A percentile compares a stretch with the other conserved stretches of the same genome.
These are phyloP conservation scores for Adansonia madagascariensis DNA, from an alignment of 441 rosid species.

Conservation along the genomic window DNA sequence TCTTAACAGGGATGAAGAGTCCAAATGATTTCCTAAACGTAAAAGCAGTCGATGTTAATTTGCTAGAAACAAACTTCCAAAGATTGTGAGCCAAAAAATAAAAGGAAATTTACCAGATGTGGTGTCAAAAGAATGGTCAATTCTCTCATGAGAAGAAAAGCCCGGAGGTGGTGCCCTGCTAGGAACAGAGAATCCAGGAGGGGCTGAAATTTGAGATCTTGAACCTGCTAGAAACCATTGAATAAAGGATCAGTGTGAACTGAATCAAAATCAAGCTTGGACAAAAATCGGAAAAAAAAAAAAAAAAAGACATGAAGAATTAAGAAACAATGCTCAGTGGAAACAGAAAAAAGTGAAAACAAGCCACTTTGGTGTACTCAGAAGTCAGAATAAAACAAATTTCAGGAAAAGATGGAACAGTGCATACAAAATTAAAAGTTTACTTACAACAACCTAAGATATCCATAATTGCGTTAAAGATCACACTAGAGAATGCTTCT, in stretches of 20 bases:
- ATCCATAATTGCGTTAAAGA: neutral
- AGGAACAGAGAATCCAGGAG: constrained; percentile 89
- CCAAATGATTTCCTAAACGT: constrained; percentile 53
- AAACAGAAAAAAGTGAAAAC: neutral
- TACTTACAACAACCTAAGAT: neutral
- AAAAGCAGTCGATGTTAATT: constrained; percentile 11
- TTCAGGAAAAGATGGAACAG: neutral
- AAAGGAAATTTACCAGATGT: constrained; percentile 47
- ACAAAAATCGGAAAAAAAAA: neutral
- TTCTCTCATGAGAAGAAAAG: constrained; percentile 75
- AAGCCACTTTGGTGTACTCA: neutral
- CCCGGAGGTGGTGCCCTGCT: constrained; percentile 95
- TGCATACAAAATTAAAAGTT: neutral
- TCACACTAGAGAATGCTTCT: neutral
- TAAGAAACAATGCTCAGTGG: neutral
- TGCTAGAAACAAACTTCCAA: neutral
- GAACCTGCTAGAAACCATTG: constrained; percentile 46
- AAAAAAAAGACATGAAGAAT: too few species aligned
- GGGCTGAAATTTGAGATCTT: constrained; percentile 78
- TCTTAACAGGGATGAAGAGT: constrained; percentile 52
- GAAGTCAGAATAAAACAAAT: neutral
- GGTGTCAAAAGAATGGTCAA: constrained; percentile 57
- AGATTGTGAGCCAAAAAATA: neutral
- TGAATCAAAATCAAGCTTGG: neutral
- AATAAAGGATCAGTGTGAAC: neutral